These are phyloP conservation scores for Pisolithus microcarpus DNA, from an alignment of 768 basidiomycete species.

Conservation along the genomic window DNA sequence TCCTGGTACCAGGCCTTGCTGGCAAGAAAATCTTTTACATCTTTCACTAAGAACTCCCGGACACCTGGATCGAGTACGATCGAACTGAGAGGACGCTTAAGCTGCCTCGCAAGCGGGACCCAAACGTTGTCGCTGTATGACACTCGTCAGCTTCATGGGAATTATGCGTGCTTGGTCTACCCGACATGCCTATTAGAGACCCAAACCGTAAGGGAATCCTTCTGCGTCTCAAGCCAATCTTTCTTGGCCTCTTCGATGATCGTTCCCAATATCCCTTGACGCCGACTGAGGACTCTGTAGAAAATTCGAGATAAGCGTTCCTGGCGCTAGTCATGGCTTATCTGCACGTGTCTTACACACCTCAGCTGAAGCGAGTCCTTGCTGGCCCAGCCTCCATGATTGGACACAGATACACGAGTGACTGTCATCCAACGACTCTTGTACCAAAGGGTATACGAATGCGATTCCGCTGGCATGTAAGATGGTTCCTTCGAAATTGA, in stretches of 20 bases:
- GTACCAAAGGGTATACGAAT: slow-evolving; percentile 30
- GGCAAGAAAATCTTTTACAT: slow-evolving; percentile 62
- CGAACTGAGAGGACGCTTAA: slow-evolving; percentile 59
- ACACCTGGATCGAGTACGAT: slow-evolving; percentile 68
- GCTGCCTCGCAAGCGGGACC: slow-evolving; percentile 48
- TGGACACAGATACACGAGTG: slow-evolving; percentile 15
- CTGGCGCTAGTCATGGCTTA: background rate
- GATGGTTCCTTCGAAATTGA: slow-evolving; percentile 23
- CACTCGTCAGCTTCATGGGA: too few species aligned
- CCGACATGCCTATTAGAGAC: slow-evolving; percentile 36
- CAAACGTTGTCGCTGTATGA: slow-evolving; percentile 30
- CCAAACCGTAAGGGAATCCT: slow-evolving; percentile 47
- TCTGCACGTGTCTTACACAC: background rate
- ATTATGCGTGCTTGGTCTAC: too few species aligned
- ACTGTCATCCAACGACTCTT: slow-evolving; percentile 26
- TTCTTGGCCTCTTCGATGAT: slow-evolving; percentile 51
- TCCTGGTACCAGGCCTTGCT: slow-evolving; percentile 68
- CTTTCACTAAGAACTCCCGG: slow-evolving; percentile 55
- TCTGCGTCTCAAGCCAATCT: slow-evolving; percentile 43
- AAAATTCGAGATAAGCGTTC: background rate
- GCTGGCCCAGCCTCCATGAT: slow-evolving; percentile 11
- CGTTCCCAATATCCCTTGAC: slow-evolving; percentile 39
- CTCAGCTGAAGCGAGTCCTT: slow-evolving; percentile 20
- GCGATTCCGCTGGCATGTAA: slow-evolving; percentile 28
- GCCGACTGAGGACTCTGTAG: slow-evolving; percentile 43